Evolutionary conservation across 345 rosid genomes (phyloP).

Genomic region (Dipteronia sinensis): DNA sequence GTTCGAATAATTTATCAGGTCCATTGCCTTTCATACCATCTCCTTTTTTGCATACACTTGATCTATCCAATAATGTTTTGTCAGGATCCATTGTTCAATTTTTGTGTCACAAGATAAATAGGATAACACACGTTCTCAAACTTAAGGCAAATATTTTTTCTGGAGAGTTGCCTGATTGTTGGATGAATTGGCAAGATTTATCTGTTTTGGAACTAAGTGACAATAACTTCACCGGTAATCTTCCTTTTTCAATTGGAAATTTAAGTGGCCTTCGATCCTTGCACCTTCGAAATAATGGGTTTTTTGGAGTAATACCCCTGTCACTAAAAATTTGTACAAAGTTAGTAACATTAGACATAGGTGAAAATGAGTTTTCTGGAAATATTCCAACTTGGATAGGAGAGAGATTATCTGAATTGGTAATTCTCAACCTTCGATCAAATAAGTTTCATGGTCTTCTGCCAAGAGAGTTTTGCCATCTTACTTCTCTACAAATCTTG

Average conservation of each 20-base stretch:
- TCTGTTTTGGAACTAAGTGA: constrained; percentile 1
- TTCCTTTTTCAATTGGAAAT: not conserved
- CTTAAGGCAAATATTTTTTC: constrained; percentile 29
- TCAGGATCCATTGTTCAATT: not conserved
- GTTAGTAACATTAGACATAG: too few species aligned
- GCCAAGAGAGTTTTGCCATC: too few species aligned
- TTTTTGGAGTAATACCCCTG: not conserved
- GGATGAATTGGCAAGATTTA: constrained; percentile 6
- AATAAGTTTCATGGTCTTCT: too few species aligned
- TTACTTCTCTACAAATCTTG: too few species aligned
- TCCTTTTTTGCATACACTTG: too few species aligned
- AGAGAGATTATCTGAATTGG: too few species aligned
- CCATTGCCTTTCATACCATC: constrained; percentile 5
- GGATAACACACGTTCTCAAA: too few species aligned
- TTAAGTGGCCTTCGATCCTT: not conserved
- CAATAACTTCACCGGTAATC: constrained; percentile 8
- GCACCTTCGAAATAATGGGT: not conserved
- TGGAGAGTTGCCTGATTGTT: constrained; percentile 32
- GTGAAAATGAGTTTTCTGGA: too few species aligned
- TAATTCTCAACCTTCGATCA: too few species aligned
- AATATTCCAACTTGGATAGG: too few species aligned
- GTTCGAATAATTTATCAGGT: constrained; percentile 22
- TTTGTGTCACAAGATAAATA: constrained; percentile 24
- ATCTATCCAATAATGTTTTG: constrained; percentile 17
- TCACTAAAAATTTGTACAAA: too few species aligned